A percentile compares a stretch with the other conserved stretches of the same genome.
These are phyloP conservation scores for Phialophora expanda DNA, from an alignment of 2,329 filamentous ascomycete species.

Conservation along the genomic window DNA sequence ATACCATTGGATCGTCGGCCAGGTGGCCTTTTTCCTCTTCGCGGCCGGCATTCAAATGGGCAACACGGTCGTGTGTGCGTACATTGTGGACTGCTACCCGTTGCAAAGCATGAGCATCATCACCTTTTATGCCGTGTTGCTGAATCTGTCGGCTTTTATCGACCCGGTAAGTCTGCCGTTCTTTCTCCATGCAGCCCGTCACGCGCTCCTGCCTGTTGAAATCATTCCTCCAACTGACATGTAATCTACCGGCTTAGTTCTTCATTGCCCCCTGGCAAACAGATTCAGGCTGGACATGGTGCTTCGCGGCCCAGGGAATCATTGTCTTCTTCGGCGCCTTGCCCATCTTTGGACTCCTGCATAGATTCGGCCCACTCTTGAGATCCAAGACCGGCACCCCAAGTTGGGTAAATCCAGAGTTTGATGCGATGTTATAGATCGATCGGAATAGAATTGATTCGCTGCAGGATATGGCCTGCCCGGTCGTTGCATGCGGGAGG, in stretches of 20 bases:
- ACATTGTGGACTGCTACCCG: constrained; percentile 63
- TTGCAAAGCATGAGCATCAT: constrained; percentile 61
- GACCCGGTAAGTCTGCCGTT: constrained; percentile 45
- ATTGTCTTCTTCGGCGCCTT: constrained; percentile 52
- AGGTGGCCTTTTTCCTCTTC: constrained; percentile 61
- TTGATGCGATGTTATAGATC: constrained; percentile 29
- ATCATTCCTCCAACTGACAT: not conserved
- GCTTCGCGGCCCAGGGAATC: constrained; percentile 56
- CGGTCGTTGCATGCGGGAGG: too few relatives aligned
- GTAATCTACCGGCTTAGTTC: constrained; percentile 43
- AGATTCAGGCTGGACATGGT: constrained; percentile 57
- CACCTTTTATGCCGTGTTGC: constrained; percentile 60
- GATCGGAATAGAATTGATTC: not conserved
- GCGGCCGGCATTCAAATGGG: constrained; percentile 63
- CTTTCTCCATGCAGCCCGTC: not conserved
- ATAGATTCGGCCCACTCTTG: constrained; percentile 49
- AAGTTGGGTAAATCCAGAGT: constrained; percentile 56
- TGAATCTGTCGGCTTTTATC: constrained; percentile 58
- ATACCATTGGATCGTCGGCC: constrained; percentile 64
- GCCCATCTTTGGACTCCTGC: constrained; percentile 48
- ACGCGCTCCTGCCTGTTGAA: not conserved
- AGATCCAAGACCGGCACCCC: constrained; percentile 48
- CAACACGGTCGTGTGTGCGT: constrained; percentile 59
- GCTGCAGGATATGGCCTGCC: too few relatives aligned
- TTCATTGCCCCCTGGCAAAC: constrained; percentile 59